Conservation (phyloP, 2,329 filamentous ascomycete species). For the Verticillium dahliae region DNA sequence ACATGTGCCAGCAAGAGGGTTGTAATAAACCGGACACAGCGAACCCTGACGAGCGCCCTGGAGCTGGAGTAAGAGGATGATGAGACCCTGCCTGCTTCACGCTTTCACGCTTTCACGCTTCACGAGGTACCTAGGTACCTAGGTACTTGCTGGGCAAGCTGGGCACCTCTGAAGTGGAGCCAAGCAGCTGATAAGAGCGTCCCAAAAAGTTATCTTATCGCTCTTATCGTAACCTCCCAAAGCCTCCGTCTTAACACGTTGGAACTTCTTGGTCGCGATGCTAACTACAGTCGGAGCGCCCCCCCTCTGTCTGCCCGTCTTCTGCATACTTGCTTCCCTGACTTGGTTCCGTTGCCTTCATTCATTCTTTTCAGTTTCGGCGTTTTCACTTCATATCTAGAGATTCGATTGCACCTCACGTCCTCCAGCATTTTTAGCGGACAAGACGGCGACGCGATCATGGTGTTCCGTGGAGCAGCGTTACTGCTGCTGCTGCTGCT, state of each 20-base stretch:
- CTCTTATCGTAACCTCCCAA: slow-evolving; percentile 10
- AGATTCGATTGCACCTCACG: too few species aligned
- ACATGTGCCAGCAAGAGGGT: not conserved
- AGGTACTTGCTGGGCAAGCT: too few species aligned
- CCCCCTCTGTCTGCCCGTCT: too few species aligned
- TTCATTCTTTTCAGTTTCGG: not conserved
- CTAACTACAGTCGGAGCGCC: not conserved
- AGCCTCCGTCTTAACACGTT: slow-evolving; percentile 14
- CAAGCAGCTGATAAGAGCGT: not conserved
- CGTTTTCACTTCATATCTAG: not conserved
- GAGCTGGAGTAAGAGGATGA: too few species aligned
- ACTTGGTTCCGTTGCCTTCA: slow-evolving; percentile 1
- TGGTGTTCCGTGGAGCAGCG: slow-evolving; percentile 45
- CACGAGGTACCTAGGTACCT: too few species aligned
- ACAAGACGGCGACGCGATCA: slow-evolving; percentile 15
- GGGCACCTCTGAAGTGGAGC: not conserved
- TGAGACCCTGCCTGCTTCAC: too few species aligned
- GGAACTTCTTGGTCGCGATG: slow-evolving; percentile 8
- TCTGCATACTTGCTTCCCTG: not conserved
- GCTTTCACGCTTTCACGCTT: too few species aligned
- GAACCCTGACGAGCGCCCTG: too few species aligned
- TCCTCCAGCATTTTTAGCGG: not conserved
- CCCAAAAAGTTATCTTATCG: not conserved
- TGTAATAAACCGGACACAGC: too few species aligned
- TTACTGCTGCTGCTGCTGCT: slow-evolving; percentile 42